A percentile compares a stretch with the other conserved stretches of the same genome.
phyloP scores from a whole-genome alignment of 805 yeast genomes.

The Wickerhamiella spandovensis region DNA sequence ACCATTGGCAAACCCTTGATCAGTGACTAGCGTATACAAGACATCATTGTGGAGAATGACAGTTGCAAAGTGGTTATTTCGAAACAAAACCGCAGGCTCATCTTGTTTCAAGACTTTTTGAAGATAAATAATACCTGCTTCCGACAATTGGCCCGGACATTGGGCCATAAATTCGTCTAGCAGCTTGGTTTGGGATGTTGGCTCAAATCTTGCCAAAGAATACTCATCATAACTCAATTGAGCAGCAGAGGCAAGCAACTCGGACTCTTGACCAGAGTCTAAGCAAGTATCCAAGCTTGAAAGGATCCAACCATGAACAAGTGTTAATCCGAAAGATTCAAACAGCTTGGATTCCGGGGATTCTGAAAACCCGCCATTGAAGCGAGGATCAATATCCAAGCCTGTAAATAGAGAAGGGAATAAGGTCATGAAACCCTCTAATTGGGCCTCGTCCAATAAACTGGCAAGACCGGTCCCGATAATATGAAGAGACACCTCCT shows the following conservation, averaged over 20 bases:
- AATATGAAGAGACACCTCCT: slow-evolving; percentile 1
- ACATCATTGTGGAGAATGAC: slow-evolving; percentile 32
- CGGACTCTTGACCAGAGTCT: slow-evolving; percentile 20
- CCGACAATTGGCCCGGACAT: slow-evolving; percentile 67
- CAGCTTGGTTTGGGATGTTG: slow-evolving; percentile 31
- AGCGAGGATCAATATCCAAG: slow-evolving; percentile 54
- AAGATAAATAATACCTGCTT: slow-evolving; percentile 43
- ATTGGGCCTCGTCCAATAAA: slow-evolving; percentile 16
- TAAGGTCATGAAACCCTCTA: slow-evolving; percentile 30
- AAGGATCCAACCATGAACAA: slow-evolving; percentile 74
- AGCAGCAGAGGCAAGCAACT: slow-evolving; percentile 28
- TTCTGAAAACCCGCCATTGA: slow-evolving; percentile 45
- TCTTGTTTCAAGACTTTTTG: slow-evolving; percentile 34
- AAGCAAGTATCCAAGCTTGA: slow-evolving; percentile 5
- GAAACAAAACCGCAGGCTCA: slow-evolving; percentile 57
- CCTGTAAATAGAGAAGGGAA: slow-evolving; percentile 61
- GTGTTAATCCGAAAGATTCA: slow-evolving; percentile 39
- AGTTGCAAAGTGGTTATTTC: slow-evolving; percentile 83
- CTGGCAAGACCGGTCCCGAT: slow-evolving; percentile 7
- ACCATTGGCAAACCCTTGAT: slow-evolving; percentile 42
- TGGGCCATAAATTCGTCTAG: slow-evolving; percentile 37
- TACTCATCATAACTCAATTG: slow-evolving; percentile 33
- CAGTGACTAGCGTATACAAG: slow-evolving; percentile 60
- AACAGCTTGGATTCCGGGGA: slow-evolving; percentile 46
- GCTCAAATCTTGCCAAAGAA: slow-evolving; percentile 42